phyloP scores from a whole-genome alignment of 2,329 filamentous ascomycete species.

The Talaromyces funiculosus region DNA sequence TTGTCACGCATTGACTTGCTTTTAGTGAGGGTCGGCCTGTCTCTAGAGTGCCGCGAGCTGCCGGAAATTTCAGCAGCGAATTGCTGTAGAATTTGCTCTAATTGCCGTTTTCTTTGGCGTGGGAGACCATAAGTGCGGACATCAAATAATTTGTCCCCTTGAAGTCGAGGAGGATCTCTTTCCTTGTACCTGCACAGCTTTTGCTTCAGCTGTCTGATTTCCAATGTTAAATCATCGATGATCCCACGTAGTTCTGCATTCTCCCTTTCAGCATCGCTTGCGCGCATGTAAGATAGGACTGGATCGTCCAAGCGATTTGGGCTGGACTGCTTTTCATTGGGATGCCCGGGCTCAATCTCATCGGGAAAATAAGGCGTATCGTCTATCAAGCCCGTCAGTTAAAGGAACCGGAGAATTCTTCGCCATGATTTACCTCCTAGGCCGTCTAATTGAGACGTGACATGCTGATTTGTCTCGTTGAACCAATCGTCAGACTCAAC shows the following conservation, averaged over 20 bases:
- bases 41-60: background rate
- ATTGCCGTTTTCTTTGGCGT: slow-evolving; percentile 65
- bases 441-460: slow-evolving; percentile 26
- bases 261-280: slow-evolving; percentile 49
- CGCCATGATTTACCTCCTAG: slow-evolving; percentile 7
- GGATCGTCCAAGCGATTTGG: slow-evolving; percentile 23
- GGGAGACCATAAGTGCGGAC: slow-evolving; percentile 71
- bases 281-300: slow-evolving; percentile 21
- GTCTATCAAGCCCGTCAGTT: slow-evolving; percentile 23
- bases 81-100: slow-evolving; percentile 65
- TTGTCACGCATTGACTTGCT: background rate
- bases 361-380: slow-evolving; percentile 33
- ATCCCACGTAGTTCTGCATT: slow-evolving; percentile 73
- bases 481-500: slow-evolving; percentile 44
- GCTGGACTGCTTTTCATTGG: slow-evolving; percentile 17
- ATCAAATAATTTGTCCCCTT: slow-evolving; percentile 71
- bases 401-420: slow-evolving; percentile 26
- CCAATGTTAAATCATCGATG: slow-evolving; percentile 79
- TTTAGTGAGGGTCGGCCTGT: background rate
- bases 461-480: slow-evolving; percentile 47
- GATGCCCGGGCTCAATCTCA: slow-evolving; percentile 9
- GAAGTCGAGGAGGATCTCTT: slow-evolving; percentile 60
- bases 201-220: slow-evolving; percentile 73
- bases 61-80: slow-evolving; percentile 45
- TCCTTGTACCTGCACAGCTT: slow-evolving; percentile 67